Base-by-base conservation (phyloP, 2,329 filamentous ascomycete species). In the Penicillium olsonii region DNA sequence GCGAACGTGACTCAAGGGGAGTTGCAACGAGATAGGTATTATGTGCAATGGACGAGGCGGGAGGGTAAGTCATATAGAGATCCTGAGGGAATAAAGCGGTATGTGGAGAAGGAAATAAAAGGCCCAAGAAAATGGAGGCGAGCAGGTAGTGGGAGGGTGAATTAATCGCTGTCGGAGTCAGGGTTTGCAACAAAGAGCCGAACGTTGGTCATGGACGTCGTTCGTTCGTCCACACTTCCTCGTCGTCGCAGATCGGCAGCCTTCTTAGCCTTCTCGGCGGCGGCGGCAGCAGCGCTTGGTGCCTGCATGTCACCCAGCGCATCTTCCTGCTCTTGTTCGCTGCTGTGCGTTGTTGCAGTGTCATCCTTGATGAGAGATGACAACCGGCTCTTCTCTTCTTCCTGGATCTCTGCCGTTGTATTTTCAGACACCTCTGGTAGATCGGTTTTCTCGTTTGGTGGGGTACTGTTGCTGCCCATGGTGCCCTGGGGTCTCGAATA, bases 391-490 rank as follows among this genome's bases (percentile, higher is more conserved):
- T 63, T 58, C 37, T 70, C 58, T 20, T 63, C 57, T 37, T 66
- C 64, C 12, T 60, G 52, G 9, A 53, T 57, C 38, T 66, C 61
- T 4, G 62, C 57, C 7, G 67, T 57, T n/a, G 67, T 63, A 9
- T 71, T 70, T 50, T 76, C 72, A 7, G 68, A 62, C 3, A 74
- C 71, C 44, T 71, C 68, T 2, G 74, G 74, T 11, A 76, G 68
- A 49, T 75, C 66, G 9, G 63, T 62, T 49, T 68, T 70, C 49
- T 68, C 66, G 44, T 65, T 75, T 2, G 80, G 78, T n/a, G 81
- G 80, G 4, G 79, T 81, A 45, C 75, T 79, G 57, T 70, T 77
- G 54, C 76, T 78, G 52, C 77, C 79, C 61, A 73, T 76, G 41
- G 74, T 78, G 37, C 63, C 64, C 35, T 65, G 65, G 35, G 67